phyloP scores from a whole-genome alignment of 352 stramenopile genomes.

The Globisporangium iwayamae region DNA sequence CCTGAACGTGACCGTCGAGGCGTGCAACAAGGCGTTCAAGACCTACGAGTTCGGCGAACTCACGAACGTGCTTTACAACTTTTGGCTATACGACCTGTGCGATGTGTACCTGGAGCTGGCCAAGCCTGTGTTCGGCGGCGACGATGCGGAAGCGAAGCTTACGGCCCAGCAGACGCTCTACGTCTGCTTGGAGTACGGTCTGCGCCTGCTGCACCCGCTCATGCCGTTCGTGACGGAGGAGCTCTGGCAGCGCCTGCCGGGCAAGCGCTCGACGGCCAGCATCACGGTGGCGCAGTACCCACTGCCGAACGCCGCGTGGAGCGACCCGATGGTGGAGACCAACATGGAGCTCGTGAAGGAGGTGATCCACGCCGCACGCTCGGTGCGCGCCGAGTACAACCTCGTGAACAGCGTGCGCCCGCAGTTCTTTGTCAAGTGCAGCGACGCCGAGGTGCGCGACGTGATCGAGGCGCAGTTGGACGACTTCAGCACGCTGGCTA shows the following conservation, averaged over 20 bases:
- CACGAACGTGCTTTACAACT: conserved; percentile 94
- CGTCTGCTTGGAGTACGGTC: conserved; percentile 74
- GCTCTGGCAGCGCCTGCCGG: conserved; percentile 84
- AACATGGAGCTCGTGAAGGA: conserved; percentile 94
- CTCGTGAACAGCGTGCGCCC: conserved; percentile 77
- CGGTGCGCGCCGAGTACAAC: conserved; percentile 88
- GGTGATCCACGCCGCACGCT: conserved; percentile 94
- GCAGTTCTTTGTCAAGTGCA: conserved; percentile 90
- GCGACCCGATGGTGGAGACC: conserved; percentile 83
- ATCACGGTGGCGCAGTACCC: conserved; percentile 83
- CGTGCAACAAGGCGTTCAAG: conserved; percentile 83
- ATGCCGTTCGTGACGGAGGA: conserved; percentile 99
- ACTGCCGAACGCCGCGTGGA: conserved; percentile 77
- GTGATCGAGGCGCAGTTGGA: conserved; percentile 82
- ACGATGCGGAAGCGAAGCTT: conserved; percentile 62
- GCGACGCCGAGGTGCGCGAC: conserved; percentile 63
- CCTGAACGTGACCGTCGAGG: conserved; percentile 68
- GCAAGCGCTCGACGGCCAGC: conserved; percentile 57
- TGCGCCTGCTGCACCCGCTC: conserved; percentile 95
- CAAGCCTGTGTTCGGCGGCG: conserved; percentile 95
- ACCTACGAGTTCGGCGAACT: conserved; percentile 96
- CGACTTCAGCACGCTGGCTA: conserved; percentile 95
- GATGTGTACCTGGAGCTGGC: conserved; percentile 99
- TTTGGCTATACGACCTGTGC: conserved; percentile 99
- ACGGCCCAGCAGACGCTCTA: conserved; percentile 85